phyloP scores from a whole-genome alignment of 176 grass and related monocot genomes.

The Hsuehochloa calcarea region DNA sequence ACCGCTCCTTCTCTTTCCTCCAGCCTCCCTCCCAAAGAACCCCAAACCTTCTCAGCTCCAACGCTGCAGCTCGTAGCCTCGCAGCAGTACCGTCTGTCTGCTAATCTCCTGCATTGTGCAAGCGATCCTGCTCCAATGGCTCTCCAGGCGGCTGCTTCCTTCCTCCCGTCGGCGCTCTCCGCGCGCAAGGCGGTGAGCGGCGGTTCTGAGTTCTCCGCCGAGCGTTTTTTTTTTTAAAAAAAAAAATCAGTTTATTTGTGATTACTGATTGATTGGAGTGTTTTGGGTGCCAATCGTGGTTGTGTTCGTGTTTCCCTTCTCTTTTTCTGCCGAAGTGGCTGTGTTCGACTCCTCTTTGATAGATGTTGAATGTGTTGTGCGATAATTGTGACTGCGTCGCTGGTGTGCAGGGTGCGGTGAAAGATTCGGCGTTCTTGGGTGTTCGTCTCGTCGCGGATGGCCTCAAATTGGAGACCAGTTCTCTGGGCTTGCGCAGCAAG shows the following conservation, averaged over 20 bases:
- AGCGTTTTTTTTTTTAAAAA: too few species aligned
- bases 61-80: not conserved
- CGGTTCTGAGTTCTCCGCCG: too few species aligned
- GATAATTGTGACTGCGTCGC: not conserved
- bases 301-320: too few species aligned
- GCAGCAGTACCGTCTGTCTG: not conserved
- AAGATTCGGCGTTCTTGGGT: constrained; percentile 67
- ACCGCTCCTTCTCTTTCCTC: not conserved
- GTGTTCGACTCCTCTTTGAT: too few species aligned
- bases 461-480: constrained; percentile 48
- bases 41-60: not conserved
- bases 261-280: too few species aligned
- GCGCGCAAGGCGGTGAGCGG: constrained; percentile 66
- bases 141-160: constrained; percentile 72
- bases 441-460: constrained; percentile 52
- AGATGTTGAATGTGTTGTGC: too few species aligned
- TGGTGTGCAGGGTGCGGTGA: constrained; percentile 36
- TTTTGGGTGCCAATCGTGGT: too few species aligned
- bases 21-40: not conserved
- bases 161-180: constrained; percentile 76
- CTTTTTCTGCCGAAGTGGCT: too few species aligned
- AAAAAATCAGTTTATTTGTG: too few species aligned
- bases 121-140: constrained; percentile 42
- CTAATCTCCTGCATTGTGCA: not conserved
- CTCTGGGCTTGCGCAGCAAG: constrained; percentile 61